Evolutionary conservation across 2,329 filamentous ascomycete genomes (phyloP).

Genomic region (Beauveria asiatica): DNA sequence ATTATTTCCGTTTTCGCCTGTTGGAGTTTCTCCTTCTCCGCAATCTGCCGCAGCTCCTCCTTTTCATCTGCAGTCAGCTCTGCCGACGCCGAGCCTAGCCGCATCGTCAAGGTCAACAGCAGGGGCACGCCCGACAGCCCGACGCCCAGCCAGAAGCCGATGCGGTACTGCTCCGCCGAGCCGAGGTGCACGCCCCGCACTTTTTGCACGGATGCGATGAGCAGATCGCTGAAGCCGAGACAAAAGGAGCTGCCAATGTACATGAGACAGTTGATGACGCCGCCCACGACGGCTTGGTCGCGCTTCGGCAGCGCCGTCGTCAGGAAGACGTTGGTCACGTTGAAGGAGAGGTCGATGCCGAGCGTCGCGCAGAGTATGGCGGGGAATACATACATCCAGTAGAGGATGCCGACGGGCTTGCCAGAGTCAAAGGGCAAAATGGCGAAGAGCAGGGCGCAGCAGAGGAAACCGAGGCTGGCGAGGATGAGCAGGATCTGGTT

Average conservation of each 20-base stretch:
- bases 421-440: neutral
- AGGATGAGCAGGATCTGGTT: conserved; percentile 11
- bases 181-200: conserved; percentile 22
- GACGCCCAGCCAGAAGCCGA: conserved; percentile 49
- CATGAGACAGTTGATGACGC: conserved; percentile 48
- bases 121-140: conserved; percentile 38
- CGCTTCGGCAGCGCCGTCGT: conserved; percentile 47
- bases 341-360: conserved; percentile 55
- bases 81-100: conserved; percentile 10
- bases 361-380: conserved; percentile 47
- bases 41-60: conserved; percentile 2
- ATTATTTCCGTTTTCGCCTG: neutral
- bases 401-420: conserved; percentile 16
- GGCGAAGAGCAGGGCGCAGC: conserved; percentile 23
- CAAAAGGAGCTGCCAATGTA: conserved; percentile 52
- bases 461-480: conserved; percentile 23
- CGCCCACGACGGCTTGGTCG: conserved; percentile 52
- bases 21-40: neutral
- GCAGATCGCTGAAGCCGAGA: conserved; percentile 51
- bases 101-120: conserved; percentile 25
- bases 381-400: conserved; percentile 55
- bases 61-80: conserved; percentile 11
- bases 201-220: conserved; percentile 29
- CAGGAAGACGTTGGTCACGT: conserved; percentile 53
- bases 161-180: conserved; percentile 37